Conservation (phyloP, 257 asterid genomes). For the Petunia axillaris region DNA sequence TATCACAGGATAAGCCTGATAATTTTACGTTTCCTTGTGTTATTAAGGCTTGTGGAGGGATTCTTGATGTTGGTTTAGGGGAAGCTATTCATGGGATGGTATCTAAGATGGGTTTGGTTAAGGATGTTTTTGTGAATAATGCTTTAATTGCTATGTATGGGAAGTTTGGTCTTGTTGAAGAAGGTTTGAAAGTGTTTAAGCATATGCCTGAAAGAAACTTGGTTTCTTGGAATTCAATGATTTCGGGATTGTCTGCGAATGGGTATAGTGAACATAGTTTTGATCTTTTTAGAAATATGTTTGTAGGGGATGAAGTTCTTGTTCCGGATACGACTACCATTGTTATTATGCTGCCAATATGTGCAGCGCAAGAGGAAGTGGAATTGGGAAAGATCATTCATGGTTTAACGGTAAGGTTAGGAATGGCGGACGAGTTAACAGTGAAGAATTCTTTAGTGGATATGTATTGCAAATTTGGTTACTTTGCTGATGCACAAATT, state of each 20-base stretch:
- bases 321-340: constrained; percentile 41
- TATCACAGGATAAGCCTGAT: constrained; percentile 29
- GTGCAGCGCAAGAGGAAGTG: constrained; percentile 31
- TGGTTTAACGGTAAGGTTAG: constrained; percentile 36
- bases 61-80: constrained; percentile 38
- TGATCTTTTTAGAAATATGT: constrained; percentile 24
- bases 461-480: constrained; percentile 33
- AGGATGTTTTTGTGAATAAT: constrained; percentile 37
- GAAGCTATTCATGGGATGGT: constrained; percentile 35
- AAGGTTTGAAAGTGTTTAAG: constrained; percentile 28
- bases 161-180: constrained; percentile 30
- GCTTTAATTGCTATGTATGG: constrained; percentile 38
- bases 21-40: constrained; percentile 45
- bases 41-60: constrained; percentile 41
- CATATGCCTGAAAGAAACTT: constrained; percentile 38
- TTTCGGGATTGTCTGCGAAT: constrained; percentile 32
- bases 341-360: constrained; percentile 40
- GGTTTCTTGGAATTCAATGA: constrained; percentile 39
- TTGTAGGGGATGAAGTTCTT: constrained; percentile 13
- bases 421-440: constrained; percentile 18
- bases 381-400: constrained; percentile 37
- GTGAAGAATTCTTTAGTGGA: constrained; percentile 26
- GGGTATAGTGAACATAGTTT: constrained; percentile 29
- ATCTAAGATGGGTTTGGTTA: constrained; percentile 29
- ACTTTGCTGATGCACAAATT: constrained; percentile 28